phyloP scores from a whole-genome alignment of 2,329 filamentous ascomycete genomes.

The Trichoderma brevicompactum region DNA sequence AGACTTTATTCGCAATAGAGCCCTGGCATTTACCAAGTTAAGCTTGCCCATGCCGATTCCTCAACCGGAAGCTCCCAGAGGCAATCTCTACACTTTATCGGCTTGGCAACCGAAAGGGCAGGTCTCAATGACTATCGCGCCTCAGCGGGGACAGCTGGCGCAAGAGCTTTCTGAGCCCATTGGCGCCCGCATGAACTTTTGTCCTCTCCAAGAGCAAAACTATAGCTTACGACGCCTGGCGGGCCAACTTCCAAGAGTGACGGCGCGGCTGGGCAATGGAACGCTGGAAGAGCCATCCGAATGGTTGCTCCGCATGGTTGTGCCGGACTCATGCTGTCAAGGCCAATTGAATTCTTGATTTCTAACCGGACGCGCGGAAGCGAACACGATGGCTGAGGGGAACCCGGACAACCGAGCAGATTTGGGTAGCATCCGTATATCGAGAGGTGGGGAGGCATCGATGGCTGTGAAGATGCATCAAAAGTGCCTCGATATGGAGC shows the following conservation, averaged over 20 bases:
- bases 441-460: background rate
- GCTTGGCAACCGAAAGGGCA: constrained; percentile 15
- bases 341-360: background rate
- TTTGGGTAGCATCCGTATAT: background rate
- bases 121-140: constrained; percentile 2
- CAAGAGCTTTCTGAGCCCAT: constrained; percentile 1
- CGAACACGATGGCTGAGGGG: background rate
- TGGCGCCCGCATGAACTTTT: constrained; percentile 4
- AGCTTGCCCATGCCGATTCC: constrained; percentile 5
- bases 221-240: background rate
- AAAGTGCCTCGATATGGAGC: constrained; percentile 15
- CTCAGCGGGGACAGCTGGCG: constrained; percentile 11
- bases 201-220: background rate
- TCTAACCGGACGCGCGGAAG: background rate
- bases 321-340: background rate
- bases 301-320: background rate
- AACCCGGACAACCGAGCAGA: background rate
- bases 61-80: constrained; percentile 17
- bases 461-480: constrained; percentile 1
- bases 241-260: constrained; percentile 9
- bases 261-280: constrained; percentile 11
- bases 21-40: constrained; percentile 15
- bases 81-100: constrained; percentile 22
- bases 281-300: constrained; percentile 4
- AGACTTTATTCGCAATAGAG: constrained; percentile 14